Conservation (phyloP, 176 grass and related monocot genomes). For the Aegilops longissima region DNA sequence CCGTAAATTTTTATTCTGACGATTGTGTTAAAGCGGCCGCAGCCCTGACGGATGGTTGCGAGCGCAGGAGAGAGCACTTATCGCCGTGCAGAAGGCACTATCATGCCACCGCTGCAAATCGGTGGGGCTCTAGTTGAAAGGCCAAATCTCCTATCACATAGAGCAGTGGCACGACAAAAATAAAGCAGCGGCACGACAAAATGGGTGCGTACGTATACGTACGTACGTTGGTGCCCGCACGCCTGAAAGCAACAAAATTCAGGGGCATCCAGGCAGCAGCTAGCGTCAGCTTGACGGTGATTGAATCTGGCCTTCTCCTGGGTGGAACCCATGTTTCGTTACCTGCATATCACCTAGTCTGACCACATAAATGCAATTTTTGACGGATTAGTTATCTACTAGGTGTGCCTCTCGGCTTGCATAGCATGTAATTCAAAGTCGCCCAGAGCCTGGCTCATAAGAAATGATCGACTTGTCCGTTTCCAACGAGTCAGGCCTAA, state of each 20-base stretch:
- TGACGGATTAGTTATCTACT: too few relatives aligned
- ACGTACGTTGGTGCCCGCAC: not conserved
- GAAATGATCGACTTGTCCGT: too few relatives aligned
- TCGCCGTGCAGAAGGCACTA: slow-evolving; percentile 24
- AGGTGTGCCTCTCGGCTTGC: too few relatives aligned
- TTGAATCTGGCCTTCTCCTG: not conserved
- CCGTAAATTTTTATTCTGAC: not conserved
- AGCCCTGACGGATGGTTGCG: slow-evolving; percentile 19
- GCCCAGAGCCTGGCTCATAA: too few relatives aligned
- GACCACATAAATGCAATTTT: too few relatives aligned
- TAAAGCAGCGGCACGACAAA: not conserved
- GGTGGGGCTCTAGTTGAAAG: slow-evolving; percentile 20
- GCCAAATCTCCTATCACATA: slow-evolving; percentile 37
- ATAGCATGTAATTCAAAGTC: too few relatives aligned
- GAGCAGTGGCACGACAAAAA: not conserved
- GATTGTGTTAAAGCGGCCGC: slow-evolving; percentile 15
- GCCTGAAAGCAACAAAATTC: not conserved
- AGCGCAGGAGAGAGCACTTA: slow-evolving; percentile 44
- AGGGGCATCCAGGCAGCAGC: not conserved
- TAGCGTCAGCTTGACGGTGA: slow-evolving; percentile 22
- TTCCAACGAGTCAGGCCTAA: too few relatives aligned
- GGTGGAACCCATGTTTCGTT: too few relatives aligned
- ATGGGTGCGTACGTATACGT: not conserved
- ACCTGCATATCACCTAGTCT: not conserved
- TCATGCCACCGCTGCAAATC: not conserved